A percentile compares a stretch with the other conserved stretches of the same genome.
These are phyloP conservation scores for Torulaspora delbrueckii DNA, from an alignment of 805 yeast species.

Conservation along the genomic window DNA sequence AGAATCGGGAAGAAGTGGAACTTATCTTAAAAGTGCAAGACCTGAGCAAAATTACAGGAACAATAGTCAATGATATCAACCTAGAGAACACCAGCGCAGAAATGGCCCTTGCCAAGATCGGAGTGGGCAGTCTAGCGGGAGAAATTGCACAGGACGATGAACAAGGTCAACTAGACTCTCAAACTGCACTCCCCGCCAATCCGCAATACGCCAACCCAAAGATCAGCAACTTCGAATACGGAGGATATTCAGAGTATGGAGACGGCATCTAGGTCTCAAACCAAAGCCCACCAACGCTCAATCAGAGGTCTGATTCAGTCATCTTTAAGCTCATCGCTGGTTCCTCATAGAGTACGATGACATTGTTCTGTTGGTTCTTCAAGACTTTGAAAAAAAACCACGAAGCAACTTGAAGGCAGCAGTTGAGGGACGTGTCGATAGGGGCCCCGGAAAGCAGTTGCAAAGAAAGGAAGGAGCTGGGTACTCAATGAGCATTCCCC, in stretches of 20 bases:
- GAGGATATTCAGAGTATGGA: conserved; percentile 38
- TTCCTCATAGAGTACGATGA: neutral
- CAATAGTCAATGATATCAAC: conserved; percentile 41
- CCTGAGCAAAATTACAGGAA: conserved; percentile 43
- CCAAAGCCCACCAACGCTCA: neutral
- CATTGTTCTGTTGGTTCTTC: neutral
- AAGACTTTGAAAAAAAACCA: neutral
- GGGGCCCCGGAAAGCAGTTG: neutral
- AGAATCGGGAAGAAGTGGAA: conserved; percentile 75
- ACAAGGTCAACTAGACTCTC: conserved; percentile 1
- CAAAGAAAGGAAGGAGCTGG: neutral
- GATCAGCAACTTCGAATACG: conserved; percentile 37
- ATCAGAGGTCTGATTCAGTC: neutral
- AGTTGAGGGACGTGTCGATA: neutral
- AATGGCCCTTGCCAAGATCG: conserved; percentile 65
- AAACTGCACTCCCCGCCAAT: neutral
- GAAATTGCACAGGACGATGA: conserved; percentile 2
- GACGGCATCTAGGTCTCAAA: conserved; percentile 10
- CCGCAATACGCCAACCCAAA: conserved; percentile 13
- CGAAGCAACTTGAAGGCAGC: neutral
- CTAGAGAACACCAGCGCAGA: conserved; percentile 74
- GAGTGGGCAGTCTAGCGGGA: conserved; percentile 71
- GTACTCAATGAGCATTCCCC: conserved; percentile 2
- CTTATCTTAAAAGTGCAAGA: conserved; percentile 55
- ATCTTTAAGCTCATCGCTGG: neutral